Percentiles rank a stretch among this genome's conserved stretches.
phyloP scores from a whole-genome alignment of 139 green algal genomes.

The Zygnema circumcarinatum region DNA sequence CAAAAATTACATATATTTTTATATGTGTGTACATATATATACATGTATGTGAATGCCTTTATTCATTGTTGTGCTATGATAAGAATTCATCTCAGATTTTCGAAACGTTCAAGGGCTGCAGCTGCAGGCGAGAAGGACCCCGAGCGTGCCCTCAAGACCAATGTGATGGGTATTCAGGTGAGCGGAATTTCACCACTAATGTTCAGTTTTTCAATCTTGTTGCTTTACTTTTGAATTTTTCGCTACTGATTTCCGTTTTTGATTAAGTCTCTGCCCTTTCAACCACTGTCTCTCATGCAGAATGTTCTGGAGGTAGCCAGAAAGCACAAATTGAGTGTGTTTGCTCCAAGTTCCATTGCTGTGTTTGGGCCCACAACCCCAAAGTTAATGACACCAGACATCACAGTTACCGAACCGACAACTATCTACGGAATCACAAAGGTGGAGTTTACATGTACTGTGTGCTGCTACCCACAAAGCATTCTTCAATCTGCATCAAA shows the following conservation, averaged over 20 bases:
- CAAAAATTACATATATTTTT: too few relatives aligned
- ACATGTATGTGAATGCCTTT: too few relatives aligned
- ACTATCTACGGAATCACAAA: conserved; percentile 82
- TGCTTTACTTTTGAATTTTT: too few relatives aligned
- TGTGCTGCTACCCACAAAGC: too few relatives aligned
- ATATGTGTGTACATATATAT: too few relatives aligned
- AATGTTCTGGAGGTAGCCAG: conserved; percentile 62
- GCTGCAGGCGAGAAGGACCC: conserved; percentile 75
- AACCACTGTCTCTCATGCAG: too few relatives aligned
- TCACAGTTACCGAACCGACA: conserved; percentile 68
- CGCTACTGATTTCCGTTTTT: too few relatives aligned
- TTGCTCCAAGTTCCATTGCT: conserved; percentile 73
- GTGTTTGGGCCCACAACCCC: conserved; percentile 74
- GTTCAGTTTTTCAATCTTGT: conserved; percentile 14
- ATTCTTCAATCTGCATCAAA: too few relatives aligned
- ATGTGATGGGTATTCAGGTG: conserved; percentile 66
- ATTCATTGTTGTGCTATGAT: too few relatives aligned
- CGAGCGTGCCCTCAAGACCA: conserved; percentile 71
- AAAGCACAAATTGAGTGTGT: conserved; percentile 57
- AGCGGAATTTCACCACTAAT: too few relatives aligned
- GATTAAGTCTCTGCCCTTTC: too few relatives aligned
- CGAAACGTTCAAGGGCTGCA: background rate
- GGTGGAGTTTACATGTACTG: background rate
- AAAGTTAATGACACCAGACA: conserved; percentile 67
- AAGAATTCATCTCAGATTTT: too few relatives aligned